phyloP scores from a whole-genome alignment of 495 filamentous ascomycete genomes.

The Polyplosphaeria fusca region DNA sequence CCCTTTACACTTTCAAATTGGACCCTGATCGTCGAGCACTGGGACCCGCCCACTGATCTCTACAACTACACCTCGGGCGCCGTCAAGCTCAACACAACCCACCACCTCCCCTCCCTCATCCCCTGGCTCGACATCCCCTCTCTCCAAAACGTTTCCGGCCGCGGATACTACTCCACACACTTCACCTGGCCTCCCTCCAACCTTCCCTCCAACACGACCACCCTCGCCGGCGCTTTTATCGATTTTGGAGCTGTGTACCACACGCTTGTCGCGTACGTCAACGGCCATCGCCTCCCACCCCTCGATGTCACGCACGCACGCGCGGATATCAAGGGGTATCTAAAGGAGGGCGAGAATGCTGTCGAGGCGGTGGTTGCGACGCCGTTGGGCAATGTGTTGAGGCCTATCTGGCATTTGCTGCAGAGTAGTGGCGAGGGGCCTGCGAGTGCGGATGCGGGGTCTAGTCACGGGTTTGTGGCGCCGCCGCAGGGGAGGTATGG shows the following conservation, averaged over 20 bases:
- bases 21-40: constrained; percentile 46
- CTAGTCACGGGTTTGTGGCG: constrained; percentile 8
- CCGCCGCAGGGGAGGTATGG: constrained; percentile 13
- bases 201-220: constrained; percentile 27
- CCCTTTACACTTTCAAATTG: constrained; percentile 41
- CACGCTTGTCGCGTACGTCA: constrained; percentile 48
- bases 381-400: constrained; percentile 13
- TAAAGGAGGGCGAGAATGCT: constrained; percentile 28
- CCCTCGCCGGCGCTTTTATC: constrained; percentile 30
- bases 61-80: constrained; percentile 34
- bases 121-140: constrained; percentile 53
- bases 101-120: constrained; percentile 35
- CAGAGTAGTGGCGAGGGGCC: constrained; percentile 15
- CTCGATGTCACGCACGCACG: constrained; percentile 31
- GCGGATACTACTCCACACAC: constrained; percentile 52
- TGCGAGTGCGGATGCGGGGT: constrained; percentile 12
- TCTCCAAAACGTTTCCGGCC: constrained; percentile 61
- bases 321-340: constrained; percentile 31
- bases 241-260: constrained; percentile 56
- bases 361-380: constrained; percentile 14
- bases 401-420: constrained; percentile 9
- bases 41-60: constrained; percentile 41
- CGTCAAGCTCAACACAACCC: constrained; percentile 38
- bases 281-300: constrained; percentile 30
- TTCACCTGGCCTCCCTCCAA: constrained; percentile 45